A percentile compares a stretch with the other conserved stretches of the same genome.
Evolutionary conservation across 2,329 filamentous ascomycete genomes (phyloP).

Genomic region (Trichoderma endophyticum): DNA sequence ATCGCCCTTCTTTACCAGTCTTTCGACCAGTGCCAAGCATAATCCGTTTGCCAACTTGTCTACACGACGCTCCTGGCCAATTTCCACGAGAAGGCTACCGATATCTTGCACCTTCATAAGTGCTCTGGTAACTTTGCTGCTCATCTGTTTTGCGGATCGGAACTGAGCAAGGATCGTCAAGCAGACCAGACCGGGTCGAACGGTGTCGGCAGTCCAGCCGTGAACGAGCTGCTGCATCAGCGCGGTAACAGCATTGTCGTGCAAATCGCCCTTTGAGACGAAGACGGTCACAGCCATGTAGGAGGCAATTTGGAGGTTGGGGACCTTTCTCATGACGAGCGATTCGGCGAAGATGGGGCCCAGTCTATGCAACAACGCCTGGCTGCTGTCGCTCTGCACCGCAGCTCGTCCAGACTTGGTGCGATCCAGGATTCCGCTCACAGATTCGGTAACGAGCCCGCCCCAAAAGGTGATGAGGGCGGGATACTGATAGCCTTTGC

Average conservation of each 20-base stretch:
- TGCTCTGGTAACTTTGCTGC: slow-evolving; percentile 65
- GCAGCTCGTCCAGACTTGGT: slow-evolving; percentile 71
- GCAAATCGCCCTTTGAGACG: slow-evolving; percentile 75
- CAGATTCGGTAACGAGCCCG: slow-evolving; percentile 78
- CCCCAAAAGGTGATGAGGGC: slow-evolving; percentile 87
- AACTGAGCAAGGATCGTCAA: slow-evolving; percentile 79
- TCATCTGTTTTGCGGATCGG: slow-evolving; percentile 66
- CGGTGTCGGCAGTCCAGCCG: slow-evolving; percentile 72
- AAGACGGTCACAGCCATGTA: slow-evolving; percentile 90
- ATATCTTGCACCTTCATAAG: slow-evolving; percentile 63
- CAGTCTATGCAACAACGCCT: slow-evolving; percentile 68
- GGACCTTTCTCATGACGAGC: slow-evolving; percentile 69
- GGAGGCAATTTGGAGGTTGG: slow-evolving; percentile 78
- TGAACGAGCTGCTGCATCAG: slow-evolving; percentile 85
- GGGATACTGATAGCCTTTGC: slow-evolving; percentile 69
- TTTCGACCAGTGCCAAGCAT: slow-evolving; percentile 62
- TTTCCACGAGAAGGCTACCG: slow-evolving; percentile 55
- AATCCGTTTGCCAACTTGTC: slow-evolving; percentile 71
- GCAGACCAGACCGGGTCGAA: slow-evolving; percentile 72
- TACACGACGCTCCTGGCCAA: slow-evolving; percentile 63
- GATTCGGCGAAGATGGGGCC: slow-evolving; percentile 72
- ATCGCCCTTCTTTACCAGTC: slow-evolving; percentile 59
- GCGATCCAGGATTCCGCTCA: slow-evolving; percentile 77
- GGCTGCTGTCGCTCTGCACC: slow-evolving; percentile 76
- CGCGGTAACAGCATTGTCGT: slow-evolving; percentile 75